Base-by-base conservation (phyloP, 176 grass and related monocot species). In the Pontederia crassipes region DNA sequence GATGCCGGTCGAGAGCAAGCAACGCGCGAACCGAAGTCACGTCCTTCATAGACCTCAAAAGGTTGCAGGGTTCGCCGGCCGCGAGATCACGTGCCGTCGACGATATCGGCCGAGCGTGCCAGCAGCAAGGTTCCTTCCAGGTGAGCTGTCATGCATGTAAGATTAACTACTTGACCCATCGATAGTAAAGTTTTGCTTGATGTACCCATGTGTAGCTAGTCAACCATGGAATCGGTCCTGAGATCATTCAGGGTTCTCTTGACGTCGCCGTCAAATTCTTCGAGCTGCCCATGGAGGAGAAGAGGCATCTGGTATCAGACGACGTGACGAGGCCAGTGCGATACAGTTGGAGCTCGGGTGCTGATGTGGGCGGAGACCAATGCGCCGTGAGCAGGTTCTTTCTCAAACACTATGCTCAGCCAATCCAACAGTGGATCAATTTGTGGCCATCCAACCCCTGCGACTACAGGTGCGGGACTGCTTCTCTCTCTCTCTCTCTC, bases 351-450 rank as follows among this genome's bases (percentile, higher is more conserved):
- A 61, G 61, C 47, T 62, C 61, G 57, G 71, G 63, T 26, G 46
- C 14, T 14, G 47, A 53, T 28, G 52, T 61, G 20, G 57, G 57
- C 17, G 14, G 55, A 29, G 71, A 74, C 29, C 47, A 64, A 9
- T 4, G 32, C 32, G 32, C 32, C 32, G 26, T 74, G 52, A 45
- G 26, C 49, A 74, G 71, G 71, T 45, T 64, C n/a, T 74, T 74
- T 64, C 71, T 64, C 17, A 74, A 74, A 28, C 71, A 64, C 26
- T 74, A 64, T 52, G 45, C 71, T 15, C 58, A 74, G 52, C 71
- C 71, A 12, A 62, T 74, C 59, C 54, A 74, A 11, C 27, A 74
- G 45, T 74, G 71, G 71, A 74, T 74, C 71, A 40, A 74, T 61
- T 52, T 74, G 71, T 74, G 71, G 71, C 71, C 71, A 45, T 74